A percentile compares a stretch with the other conserved stretches of the same genome.
These are phyloP conservation scores for Achlya hypogyna DNA, from an alignment of 352 stramenopile species.

Conservation along the genomic window DNA sequence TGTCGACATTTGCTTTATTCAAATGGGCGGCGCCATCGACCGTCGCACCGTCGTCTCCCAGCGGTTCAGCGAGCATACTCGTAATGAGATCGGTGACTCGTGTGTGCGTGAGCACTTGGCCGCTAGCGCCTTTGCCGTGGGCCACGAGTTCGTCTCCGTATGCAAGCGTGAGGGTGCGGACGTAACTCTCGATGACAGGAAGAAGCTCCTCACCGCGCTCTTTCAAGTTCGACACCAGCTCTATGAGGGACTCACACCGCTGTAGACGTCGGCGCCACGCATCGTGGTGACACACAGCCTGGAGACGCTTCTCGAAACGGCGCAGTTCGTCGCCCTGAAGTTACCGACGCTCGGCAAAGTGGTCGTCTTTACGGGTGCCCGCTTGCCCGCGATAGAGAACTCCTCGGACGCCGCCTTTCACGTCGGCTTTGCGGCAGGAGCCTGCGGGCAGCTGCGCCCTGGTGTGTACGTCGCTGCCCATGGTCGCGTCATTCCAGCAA, in stretches of 20 bases:
- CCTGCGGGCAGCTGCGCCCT: not conserved
- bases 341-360: not conserved
- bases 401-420: not conserved
- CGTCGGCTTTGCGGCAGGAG: conserved; percentile 2
- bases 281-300: not conserved
- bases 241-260: not conserved
- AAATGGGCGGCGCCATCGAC: conserved; percentile 5
- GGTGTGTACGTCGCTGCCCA: conserved; percentile 6
- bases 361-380: not conserved
- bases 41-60: not conserved
- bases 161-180: not conserved
- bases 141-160: not conserved
- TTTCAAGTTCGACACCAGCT: not conserved
- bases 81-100: not conserved
- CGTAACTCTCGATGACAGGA: not conserved
- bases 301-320: not conserved
- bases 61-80: not conserved
- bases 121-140: not conserved
- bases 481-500: not conserved
- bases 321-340: not conserved
- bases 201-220: not conserved
- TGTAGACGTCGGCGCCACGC: not conserved
- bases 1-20: conserved; percentile 2
- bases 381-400: not conserved
- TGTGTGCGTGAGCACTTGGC: not conserved